Conservation (phyloP, 1,284 basidiomycete genomes). For the Tilletiopsis washingtonensis region DNA sequence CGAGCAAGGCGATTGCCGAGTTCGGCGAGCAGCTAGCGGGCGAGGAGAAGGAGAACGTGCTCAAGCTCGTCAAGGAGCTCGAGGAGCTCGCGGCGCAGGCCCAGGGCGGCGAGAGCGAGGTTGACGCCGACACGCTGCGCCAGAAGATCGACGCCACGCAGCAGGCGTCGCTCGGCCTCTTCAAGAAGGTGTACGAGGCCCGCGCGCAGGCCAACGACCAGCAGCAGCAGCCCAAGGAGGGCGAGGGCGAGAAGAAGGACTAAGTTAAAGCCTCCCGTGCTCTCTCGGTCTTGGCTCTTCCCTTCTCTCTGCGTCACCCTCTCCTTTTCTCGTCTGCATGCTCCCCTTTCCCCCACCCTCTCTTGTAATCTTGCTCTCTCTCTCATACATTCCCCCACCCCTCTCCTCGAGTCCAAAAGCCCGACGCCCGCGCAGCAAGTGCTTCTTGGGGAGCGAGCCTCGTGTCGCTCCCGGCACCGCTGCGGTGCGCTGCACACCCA, state of each 20-base stretch:
- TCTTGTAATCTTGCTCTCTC: not conserved
- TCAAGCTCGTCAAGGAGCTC: constrained; percentile 72
- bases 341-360: not conserved
- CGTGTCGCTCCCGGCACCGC: no score
- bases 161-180: constrained; percentile 87
- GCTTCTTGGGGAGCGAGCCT: no score
- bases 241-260: constrained; percentile 43
- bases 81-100: constrained; percentile 87
- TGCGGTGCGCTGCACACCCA: no score
- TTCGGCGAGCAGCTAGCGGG: constrained; percentile 94
- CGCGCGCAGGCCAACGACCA: constrained; percentile 54
- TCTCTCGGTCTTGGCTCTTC: not conserved
- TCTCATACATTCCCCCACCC: not conserved
- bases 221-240: constrained; percentile 14
- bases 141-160: constrained; percentile 94
- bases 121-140: constrained; percentile 80
- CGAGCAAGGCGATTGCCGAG: constrained; percentile 93
- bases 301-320: not conserved
- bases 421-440: no score
- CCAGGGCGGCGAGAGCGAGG: constrained; percentile 69
- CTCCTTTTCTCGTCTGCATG: not conserved
- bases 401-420: no score
- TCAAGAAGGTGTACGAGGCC: constrained; percentile 98
- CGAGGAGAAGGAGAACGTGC: constrained; percentile 72
- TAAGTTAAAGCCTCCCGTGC: constrained; percentile 16